Conservation (phyloP, 495 filamentous ascomycete genomes). For the Neurospora discreta region DNA sequence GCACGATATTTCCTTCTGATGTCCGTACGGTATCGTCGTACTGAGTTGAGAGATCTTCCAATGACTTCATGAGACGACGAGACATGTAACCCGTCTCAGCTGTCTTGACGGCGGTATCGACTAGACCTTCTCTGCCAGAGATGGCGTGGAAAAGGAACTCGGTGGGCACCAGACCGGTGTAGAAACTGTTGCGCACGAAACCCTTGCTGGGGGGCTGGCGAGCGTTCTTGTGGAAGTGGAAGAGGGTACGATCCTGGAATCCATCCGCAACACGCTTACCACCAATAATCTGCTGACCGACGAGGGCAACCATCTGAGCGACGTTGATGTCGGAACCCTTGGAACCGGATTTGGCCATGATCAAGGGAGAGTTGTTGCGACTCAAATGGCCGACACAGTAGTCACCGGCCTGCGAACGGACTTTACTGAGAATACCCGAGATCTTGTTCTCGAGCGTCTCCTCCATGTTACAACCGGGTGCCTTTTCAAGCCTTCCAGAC, state of each 20-base stretch:
- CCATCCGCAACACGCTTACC: constrained; percentile 90
- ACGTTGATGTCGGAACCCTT: constrained; percentile 97
- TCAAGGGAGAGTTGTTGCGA: constrained; percentile 82
- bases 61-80: constrained; percentile 90
- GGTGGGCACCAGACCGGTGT: constrained; percentile 74
- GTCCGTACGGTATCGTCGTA: constrained; percentile 95
- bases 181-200: constrained; percentile 96
- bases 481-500: constrained; percentile 64
- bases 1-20: constrained; percentile 71
- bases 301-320: constrained; percentile 95
- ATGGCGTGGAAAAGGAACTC: constrained; percentile 99
- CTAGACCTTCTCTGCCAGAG: constrained; percentile 93
- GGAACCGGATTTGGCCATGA: constrained; percentile 95
- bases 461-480: constrained; percentile 80
- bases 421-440: constrained; percentile 81
- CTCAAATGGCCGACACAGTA: constrained; percentile 84
- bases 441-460: constrained; percentile 84
- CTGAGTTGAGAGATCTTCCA: constrained; percentile 83
- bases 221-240: constrained; percentile 89
- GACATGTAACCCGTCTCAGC: constrained; percentile 99
- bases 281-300: constrained; percentile 95
- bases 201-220: constrained; percentile 88
- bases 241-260: constrained; percentile 88
- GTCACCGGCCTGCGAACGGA: constrained; percentile 81
- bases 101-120: constrained; percentile 99